Percentiles rank a stretch among this genome's conserved stretches.
These are phyloP conservation scores for Rosellinia necatrix DNA, from an alignment of 2,329 filamentous ascomycete species.

Conservation along the genomic window DNA sequence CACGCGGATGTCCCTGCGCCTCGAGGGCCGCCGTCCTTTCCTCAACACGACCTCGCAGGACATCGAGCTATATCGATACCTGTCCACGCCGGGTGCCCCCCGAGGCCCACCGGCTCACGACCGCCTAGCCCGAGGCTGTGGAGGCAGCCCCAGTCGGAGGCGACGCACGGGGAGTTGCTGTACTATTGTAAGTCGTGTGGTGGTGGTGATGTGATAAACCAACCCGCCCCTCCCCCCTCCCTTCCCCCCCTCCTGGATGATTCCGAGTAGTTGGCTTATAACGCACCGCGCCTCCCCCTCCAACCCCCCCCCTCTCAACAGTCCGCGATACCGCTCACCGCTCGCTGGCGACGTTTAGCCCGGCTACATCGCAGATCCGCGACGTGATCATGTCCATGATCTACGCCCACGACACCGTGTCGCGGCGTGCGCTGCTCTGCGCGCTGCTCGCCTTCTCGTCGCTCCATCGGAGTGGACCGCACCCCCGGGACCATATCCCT, in stretches of 20 bases:
- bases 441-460: constrained; percentile 38
- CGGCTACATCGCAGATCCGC: constrained; percentile 25
- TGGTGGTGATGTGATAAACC: too few relatives aligned
- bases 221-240: too few relatives aligned
- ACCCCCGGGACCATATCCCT: constrained; percentile 32
- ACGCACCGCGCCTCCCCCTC: too few relatives aligned
- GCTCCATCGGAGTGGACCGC: constrained; percentile 32
- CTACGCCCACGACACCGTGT: constrained; percentile 25
- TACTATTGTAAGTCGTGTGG: constrained; percentile 29
- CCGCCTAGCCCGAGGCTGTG: neutral
- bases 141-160: constrained; percentile 5
- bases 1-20: too few relatives aligned
- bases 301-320: too few relatives aligned
- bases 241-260: too few relatives aligned
- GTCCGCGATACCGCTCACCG: constrained; percentile 30
- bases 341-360: constrained; percentile 31
- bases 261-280: too few relatives aligned
- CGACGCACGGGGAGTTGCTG: constrained; percentile 21
- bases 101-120: neutral
- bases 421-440: constrained; percentile 30
- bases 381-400: constrained; percentile 36
- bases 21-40: constrained; percentile 17
- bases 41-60: constrained; percentile 35
- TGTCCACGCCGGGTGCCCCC: neutral
- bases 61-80: constrained; percentile 26